Percentiles rank a stretch among this genome's conserved stretches.
Conservation (phyloP, 768 basidiomycete species). For the Collybia sp. region DNA sequence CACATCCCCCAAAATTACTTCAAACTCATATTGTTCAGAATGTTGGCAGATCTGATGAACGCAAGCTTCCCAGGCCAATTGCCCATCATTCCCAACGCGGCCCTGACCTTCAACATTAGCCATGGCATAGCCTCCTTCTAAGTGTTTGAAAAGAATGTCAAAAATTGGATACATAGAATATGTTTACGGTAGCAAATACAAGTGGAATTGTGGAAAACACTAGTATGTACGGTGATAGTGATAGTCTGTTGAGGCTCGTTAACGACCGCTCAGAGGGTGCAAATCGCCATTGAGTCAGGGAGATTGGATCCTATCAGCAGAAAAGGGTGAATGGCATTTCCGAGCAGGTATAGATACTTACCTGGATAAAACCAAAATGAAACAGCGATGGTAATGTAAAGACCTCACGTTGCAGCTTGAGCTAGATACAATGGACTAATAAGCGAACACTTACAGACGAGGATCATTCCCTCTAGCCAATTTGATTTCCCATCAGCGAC, state of each 20-base stretch:
- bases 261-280: not conserved
- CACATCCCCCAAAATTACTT: not conserved
- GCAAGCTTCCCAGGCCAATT: constrained; percentile 28
- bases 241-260: not conserved
- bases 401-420: constrained; percentile 29
- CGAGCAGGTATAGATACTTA: constrained; percentile 8
- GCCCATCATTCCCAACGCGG: constrained; percentile 30
- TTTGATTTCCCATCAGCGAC: constrained; percentile 80
- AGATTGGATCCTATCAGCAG: constrained; percentile 11
- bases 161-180: too few relatives aligned
- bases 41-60: constrained; percentile 32
- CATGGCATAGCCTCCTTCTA: constrained; percentile 35
- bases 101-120: constrained; percentile 29
- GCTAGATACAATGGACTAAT: not conserved
- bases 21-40: constrained; percentile 15
- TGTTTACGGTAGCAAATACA: not conserved
- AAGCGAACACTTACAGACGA: constrained; percentile 11
- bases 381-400: constrained; percentile 71
- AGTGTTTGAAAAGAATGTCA: not conserved
- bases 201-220: not conserved
- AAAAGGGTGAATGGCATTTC: not conserved
- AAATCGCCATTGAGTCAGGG: constrained; percentile 9
- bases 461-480: constrained; percentile 67
- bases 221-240: not conserved
- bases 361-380: constrained; percentile 69